A percentile compares a stretch with the other conserved stretches of the same genome.
phyloP scores from a whole-genome alignment of 2,329 filamentous ascomycete genomes.

The Myotisia sp. region DNA sequence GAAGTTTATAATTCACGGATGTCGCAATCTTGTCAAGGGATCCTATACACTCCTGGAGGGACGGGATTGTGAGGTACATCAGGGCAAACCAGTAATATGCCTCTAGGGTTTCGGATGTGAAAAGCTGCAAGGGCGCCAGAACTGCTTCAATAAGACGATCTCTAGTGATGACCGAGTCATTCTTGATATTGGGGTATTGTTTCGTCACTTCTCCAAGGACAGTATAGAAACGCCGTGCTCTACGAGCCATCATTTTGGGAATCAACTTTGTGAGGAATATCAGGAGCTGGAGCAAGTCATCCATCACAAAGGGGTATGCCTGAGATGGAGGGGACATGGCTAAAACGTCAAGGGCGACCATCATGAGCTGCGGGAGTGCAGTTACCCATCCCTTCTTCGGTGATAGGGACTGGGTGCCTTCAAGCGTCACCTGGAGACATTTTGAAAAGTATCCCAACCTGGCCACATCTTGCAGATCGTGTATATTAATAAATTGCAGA shows the following conservation, averaged over 20 bases:
- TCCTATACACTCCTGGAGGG: conserved; percentile 25
- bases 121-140: conserved; percentile 30
- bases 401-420: conserved; percentile 23
- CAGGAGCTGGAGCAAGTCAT: conserved; percentile 23
- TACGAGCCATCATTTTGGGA: conserved; percentile 27
- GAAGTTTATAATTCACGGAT: conserved; percentile 38
- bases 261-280: conserved; percentile 26
- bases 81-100: conserved; percentile 33
- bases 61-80: conserved; percentile 34
- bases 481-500: conserved; percentile 50
- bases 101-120: conserved; percentile 30
- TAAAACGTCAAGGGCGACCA: conserved; percentile 23
- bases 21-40: conserved; percentile 31
- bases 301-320: conserved; percentile 15
- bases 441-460: conserved; percentile 33
- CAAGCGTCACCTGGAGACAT: conserved; percentile 28
- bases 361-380: conserved; percentile 26
- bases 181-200: conserved; percentile 14
- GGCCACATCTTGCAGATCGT: conserved; percentile 24
- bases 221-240: conserved; percentile 27
- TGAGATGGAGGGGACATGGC: conserved; percentile 14
- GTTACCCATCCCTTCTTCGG: conserved; percentile 29
- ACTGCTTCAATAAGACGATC: conserved; percentile 21
- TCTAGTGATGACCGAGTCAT: conserved; percentile 15
- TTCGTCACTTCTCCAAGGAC: conserved; percentile 25